Evolutionary conservation across 768 basidiomycete genomes (phyloP), one percentile per base, ranked within the genome.

Genomic region (Mycena vitilis): DNA sequence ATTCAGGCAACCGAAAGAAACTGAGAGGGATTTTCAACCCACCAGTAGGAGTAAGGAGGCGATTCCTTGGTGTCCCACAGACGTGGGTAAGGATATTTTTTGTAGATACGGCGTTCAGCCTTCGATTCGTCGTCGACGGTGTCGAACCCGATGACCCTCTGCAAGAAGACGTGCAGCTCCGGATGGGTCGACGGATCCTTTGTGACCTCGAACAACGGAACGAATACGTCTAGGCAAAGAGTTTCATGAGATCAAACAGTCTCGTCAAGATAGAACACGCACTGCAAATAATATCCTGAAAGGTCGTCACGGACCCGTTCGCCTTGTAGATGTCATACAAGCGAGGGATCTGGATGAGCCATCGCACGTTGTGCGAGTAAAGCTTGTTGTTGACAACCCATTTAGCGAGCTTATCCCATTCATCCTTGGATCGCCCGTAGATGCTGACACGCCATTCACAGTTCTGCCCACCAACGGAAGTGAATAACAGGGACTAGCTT

Each of bases 101-200:
- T 92, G 76, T 98, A 93, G 52, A 98, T 90, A 34, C 98, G 84
- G 63, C 95, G 84, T 79, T 99, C 98, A 0, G 89, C 84, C 81
- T 98, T 99, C 2, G 94, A 96, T 80, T 99, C 98, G 74, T 99
- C 98, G 73, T 99, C 98, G 23, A 99, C 98, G n/a, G 92, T 96
- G 74, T 99, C 98, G 75, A 99, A 98, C 7, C 98, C 98, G 59
- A 99, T 80, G 8, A 99, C 96, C 7, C 98, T 91, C 78, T 98
- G 96, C 40, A 99, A 82, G 82, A 99, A 96, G 42, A 97, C 85
- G 76, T 99, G 97, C 13, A 99, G 85, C 74, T 99, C 96, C 0
- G 97, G 98, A 74, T 99, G 97, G 2, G 87, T 89, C 4, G 82
- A 79, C 0, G 98, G 98, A 77, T 99, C 91, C 73, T 92, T 89